phyloP scores from a whole-genome alignment of 2,329 filamentous ascomycete species.

The Monilinia laxa region DNA sequence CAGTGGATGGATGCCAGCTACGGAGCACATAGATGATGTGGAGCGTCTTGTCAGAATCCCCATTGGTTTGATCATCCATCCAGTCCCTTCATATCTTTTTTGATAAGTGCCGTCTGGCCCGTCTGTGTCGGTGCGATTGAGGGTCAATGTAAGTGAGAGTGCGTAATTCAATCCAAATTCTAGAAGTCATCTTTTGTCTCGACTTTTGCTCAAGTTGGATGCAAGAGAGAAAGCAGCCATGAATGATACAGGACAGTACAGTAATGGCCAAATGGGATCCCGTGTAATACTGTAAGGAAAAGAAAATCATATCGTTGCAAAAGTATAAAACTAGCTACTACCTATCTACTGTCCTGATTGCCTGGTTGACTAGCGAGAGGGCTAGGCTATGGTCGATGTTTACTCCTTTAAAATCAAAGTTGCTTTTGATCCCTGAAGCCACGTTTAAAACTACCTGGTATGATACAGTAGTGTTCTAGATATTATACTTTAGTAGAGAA shows the following conservation, averaged over 20 bases:
- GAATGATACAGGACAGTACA: too few relatives aligned
- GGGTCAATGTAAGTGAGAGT: constrained; percentile 3
- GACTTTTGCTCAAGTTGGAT: constrained; percentile 4
- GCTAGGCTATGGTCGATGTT: neutral
- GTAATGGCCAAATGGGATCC: too few relatives aligned
- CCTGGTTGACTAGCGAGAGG: too few relatives aligned
- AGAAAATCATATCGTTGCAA: too few relatives aligned
- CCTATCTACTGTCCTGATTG: too few relatives aligned
- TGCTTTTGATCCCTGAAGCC: neutral
- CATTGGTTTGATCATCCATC: neutral
- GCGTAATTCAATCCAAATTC: constrained; percentile 1
- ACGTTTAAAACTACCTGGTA: neutral
- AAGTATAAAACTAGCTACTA: too few relatives aligned
- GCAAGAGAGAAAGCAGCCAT: neutral
- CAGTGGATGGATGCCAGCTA: neutral
- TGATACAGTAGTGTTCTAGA: too few relatives aligned
- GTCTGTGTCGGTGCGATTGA: neutral
- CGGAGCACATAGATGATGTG: neutral
- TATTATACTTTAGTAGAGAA: neutral
- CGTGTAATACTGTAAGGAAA: too few relatives aligned
- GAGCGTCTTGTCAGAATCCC: neutral
- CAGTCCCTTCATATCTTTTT: neutral
- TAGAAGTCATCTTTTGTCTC: neutral
- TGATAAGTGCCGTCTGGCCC: neutral
- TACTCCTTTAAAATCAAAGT: neutral